Base-by-base conservation (phyloP, 2,329 filamentous ascomycete species). In the Didymellaceae sp. region DNA sequence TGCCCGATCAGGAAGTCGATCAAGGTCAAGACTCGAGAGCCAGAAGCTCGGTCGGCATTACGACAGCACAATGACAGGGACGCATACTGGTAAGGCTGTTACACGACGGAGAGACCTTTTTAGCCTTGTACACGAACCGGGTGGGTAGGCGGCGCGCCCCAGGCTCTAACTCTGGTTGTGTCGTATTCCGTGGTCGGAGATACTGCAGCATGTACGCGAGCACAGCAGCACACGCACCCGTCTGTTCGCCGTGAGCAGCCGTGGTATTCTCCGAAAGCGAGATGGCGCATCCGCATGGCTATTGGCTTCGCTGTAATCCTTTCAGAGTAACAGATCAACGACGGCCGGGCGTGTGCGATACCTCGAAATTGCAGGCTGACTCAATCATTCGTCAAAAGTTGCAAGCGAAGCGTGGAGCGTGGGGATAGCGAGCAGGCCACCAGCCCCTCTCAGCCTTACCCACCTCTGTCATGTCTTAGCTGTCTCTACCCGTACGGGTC, bases 351-450 rank as follows among this genome's bases (percentile, higher is more conserved):
- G 25, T 24, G 24, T 40, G 33, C 18, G 10, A 41, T 42, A 18
- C 28, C 7, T 18, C 21, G 33, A 39, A 39, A 24, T 28, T 11
- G 21, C 17, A 4, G 18, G 6, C 10, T 39, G 47, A 39, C 11
- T 34, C 25, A 41, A 41, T 18, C 20, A 32, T 41, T 40, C 24
- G 41, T 51, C 47, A 41, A 30, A 17, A 24, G 24, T 38, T 30
- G 45, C 51, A 59, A 56, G 53, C 47, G 45, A 50, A 22, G 49
- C 53, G 46, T 54, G 53, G 53, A 22, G 49, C 53, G 46, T 54
- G 53, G 53, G 50, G 54, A 54, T 41, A 24, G 22, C 45, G 50
- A 44, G 52, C 33, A 28, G 47, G 22, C n/a, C n/a, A n/a, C n/a
- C n/a, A n/a, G n/a, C n/a, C n/a, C n/a, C n/a, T n/a, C n/a, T n/a